Evolutionary conservation across 257 asterid species (phyloP).

Genomic region (Solanum chiquidenum): DNA sequence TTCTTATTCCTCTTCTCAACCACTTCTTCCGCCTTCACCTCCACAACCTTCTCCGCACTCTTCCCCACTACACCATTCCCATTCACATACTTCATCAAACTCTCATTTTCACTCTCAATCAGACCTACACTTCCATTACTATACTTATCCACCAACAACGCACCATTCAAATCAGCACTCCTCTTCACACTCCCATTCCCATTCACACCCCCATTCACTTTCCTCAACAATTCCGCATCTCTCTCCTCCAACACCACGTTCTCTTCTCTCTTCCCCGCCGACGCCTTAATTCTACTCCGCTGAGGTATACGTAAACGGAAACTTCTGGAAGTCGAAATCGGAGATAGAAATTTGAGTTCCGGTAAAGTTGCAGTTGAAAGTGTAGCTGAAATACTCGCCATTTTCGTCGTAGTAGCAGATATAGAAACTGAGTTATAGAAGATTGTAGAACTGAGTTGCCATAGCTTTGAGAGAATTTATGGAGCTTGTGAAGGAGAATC

Average conservation of each 20-base stretch:
- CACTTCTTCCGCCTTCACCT: constrained; percentile 24
- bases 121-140: constrained; percentile 38
- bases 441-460: background rate
- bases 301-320: constrained; percentile 18
- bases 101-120: constrained; percentile 22
- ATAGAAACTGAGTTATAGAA: background rate
- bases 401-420: background rate
- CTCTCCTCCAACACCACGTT: constrained; percentile 34
- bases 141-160: constrained; percentile 27
- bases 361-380: constrained; percentile 20
- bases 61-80: constrained; percentile 9
- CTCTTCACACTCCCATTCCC: constrained; percentile 33
- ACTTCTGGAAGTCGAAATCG: constrained; percentile 27
- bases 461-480: background rate
- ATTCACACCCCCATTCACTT: constrained; percentile 34
- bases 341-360: constrained; percentile 28
- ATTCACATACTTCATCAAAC: constrained; percentile 36
- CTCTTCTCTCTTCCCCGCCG: constrained; percentile 27
- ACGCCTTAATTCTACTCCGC: constrained; percentile 16
- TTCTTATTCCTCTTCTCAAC: constrained; percentile 22
- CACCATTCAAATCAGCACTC: background rate
- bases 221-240: constrained; percentile 23
- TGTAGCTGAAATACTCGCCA: constrained; percentile 34
- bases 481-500: background rate
- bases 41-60: constrained; percentile 15